Evolutionary conservation across 2,329 filamentous ascomycete species (phyloP), one percentile per base, ranked within the genome.

Genomic region (Tetracladium maxilliforme): DNA sequence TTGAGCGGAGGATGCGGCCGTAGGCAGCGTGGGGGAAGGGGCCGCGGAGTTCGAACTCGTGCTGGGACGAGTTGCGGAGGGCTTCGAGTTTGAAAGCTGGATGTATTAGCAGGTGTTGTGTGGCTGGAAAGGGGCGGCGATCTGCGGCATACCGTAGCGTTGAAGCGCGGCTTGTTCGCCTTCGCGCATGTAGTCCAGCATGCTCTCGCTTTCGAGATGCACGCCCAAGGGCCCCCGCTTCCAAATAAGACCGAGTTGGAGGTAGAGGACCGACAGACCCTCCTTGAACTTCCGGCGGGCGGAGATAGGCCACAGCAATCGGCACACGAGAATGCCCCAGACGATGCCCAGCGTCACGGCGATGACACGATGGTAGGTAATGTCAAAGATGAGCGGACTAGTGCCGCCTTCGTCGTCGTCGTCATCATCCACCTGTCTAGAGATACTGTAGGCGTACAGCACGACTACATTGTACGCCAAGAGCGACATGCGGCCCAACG

Each of bases 191-290:
- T 92, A 95, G 6, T 72, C 69, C 28, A 56, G 40, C n/a, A 48
- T 43, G 18, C 63, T 52, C 4, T 59, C 56, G 30, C 62, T 70
- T 22, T 72, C 62, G 1, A 73, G 55, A 28, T 93, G 63, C 6
- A 75, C 70, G 5, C 79, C 76, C 14, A 98, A 58, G 1, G 90
- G 90, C 7, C 92, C 87, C 22, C 86, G 72, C 52, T 87, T 92
- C 90, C 90, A 98, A 35, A 95, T 86, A 17, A 98, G 64, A 10
- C 84, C 82, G 72, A 98, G 86, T 30, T 92, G 81, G 6, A 98
- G 63, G 68, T 90, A 95, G 9, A 98, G 58, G n/a, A 93, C 61
- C 15, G 82, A 81, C 8, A 94, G 62, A 3, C 87, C 87, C 40
- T 92, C 77, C 42, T 90, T 83, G 40, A 95, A 74, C 51, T 92